These are phyloP conservation scores for Colletotrichum sp. DNA, from an alignment of 2,329 filamentous ascomycete genomes.

Conservation along the genomic window DNA sequence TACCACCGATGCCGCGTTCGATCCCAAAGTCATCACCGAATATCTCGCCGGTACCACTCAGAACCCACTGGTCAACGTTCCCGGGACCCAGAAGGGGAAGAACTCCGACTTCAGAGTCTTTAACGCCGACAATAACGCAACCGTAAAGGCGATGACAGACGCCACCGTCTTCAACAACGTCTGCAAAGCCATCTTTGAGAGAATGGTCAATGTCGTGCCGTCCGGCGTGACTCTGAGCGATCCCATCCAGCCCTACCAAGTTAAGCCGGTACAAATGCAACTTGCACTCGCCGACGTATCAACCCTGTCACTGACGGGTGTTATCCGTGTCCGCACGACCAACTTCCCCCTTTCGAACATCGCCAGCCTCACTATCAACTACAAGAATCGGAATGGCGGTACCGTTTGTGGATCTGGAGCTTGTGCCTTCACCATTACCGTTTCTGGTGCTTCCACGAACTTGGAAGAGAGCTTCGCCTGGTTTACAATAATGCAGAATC, in stretches of 20 bases:
- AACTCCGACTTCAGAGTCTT: conserved; percentile 64
- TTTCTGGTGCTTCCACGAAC: conserved; percentile 55
- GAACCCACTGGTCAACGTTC: conserved; percentile 61
- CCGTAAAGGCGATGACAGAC: conserved; percentile 53
- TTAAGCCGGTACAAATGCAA: conserved; percentile 65
- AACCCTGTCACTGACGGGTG: conserved; percentile 55
- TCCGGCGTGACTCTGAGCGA: conserved; percentile 53
- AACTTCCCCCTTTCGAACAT: conserved; percentile 46
- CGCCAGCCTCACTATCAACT: conserved; percentile 54
- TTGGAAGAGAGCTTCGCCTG: conserved; percentile 67
- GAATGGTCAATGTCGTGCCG: conserved; percentile 68
- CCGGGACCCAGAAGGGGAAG: conserved; percentile 46
- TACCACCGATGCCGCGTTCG: conserved; percentile 52
- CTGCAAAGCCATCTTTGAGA: conserved; percentile 59
- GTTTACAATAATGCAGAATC: conserved; percentile 49
- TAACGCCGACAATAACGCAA: conserved; percentile 59
- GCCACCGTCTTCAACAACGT: conserved; percentile 47
- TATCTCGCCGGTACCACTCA: conserved; percentile 59
- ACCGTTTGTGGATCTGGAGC: conserved; percentile 44
- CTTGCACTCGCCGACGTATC: conserved; percentile 57
- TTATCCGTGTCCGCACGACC: conserved; percentile 63
- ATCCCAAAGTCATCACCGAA: conserved; percentile 62
- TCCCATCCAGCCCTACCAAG: conserved; percentile 58
- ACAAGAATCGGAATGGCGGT: conserved; percentile 60
- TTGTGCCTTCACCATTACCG: conserved; percentile 50